Percentiles rank a stretch among this genome's conserved stretches.
phyloP scores from a whole-genome alignment of 352 stramenopile genomes.

The Phytophthora capsici region DNA sequence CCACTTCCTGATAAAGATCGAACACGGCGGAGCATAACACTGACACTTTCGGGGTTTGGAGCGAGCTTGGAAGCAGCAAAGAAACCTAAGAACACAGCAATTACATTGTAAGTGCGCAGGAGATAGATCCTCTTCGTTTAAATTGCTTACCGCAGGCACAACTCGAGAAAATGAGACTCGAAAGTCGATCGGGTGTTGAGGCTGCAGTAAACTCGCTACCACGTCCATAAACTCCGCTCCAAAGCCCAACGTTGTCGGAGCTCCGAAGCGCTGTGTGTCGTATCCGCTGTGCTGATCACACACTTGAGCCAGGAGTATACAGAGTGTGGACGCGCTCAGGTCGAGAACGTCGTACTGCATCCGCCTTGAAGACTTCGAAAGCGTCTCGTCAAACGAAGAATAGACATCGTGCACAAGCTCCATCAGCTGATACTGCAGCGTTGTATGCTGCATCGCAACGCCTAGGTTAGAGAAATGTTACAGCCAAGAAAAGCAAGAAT shows the following conservation, averaged over 20 bases:
- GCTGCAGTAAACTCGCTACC: slow-evolving; percentile 33
- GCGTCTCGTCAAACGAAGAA: slow-evolving; percentile 29
- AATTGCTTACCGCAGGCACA: slow-evolving; percentile 40
- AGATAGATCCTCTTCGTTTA: neutral
- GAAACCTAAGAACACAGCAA: slow-evolving; percentile 20
- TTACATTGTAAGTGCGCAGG: slow-evolving; percentile 3
- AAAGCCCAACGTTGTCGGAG: slow-evolving; percentile 13
- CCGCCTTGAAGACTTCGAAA: slow-evolving; percentile 1
- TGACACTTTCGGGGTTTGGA: slow-evolving; percentile 25
- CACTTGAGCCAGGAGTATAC: slow-evolving; percentile 28
- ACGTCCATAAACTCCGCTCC: slow-evolving; percentile 21
- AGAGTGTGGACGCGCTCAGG: slow-evolving; percentile 31
- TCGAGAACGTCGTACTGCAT: slow-evolving; percentile 44
- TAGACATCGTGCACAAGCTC: slow-evolving; percentile 44
- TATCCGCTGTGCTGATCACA: slow-evolving; percentile 19
- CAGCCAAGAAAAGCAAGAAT: neutral
- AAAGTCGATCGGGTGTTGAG: slow-evolving; percentile 44
- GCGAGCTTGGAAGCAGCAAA: slow-evolving; percentile 21
- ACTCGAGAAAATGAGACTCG: slow-evolving; percentile 47
- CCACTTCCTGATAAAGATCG: slow-evolving; percentile 46
- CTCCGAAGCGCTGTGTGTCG: slow-evolving; percentile 3
- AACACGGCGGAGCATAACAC: slow-evolving; percentile 45
- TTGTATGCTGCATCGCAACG: slow-evolving; percentile 43
- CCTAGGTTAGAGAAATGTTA: neutral
- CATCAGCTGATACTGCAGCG: slow-evolving; percentile 47